Conservation (phyloP, 192 early-diverging fungal species). For the Gaertneriomyces semiglobifer region DNA sequence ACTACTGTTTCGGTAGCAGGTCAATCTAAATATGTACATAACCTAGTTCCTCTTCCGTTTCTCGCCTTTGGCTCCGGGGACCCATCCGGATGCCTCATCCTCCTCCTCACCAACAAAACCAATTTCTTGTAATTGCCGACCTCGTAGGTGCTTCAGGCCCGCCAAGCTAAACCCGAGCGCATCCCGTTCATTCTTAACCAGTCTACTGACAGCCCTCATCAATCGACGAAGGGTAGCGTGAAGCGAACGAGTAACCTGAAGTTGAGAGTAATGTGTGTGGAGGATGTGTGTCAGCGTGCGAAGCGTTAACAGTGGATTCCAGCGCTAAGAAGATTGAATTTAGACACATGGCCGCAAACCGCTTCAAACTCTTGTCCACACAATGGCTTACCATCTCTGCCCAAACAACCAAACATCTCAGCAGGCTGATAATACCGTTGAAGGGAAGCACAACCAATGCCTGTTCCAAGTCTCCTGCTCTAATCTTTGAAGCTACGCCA, state of each 20-base stretch:
- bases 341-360: not conserved
- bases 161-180: slow-evolving; percentile 87
- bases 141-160: slow-evolving; percentile 53
- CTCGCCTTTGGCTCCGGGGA: no score
- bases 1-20: not conserved
- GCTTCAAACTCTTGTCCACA: not conserved
- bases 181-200: slow-evolving; percentile 72
- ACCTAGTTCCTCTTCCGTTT: no score
- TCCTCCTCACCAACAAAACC: slow-evolving; percentile 13
- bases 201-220: slow-evolving; percentile 57
- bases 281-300: slow-evolving; percentile 83
- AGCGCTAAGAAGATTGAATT: slow-evolving; percentile 43
- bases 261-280: slow-evolving; percentile 84
- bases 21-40: no score
- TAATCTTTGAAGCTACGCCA: slow-evolving; percentile 69
- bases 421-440: slow-evolving; percentile 68
- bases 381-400: slow-evolving; percentile 61
- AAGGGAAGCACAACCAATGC: slow-evolving; percentile 88
- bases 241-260: slow-evolving; percentile 77
- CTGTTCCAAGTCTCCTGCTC: slow-evolving; percentile 82
- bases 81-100: no score
- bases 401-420: slow-evolving; percentile 78
- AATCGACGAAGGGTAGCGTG: slow-evolving; percentile 71
- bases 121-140: not conserved
- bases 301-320: slow-evolving; percentile 75